Percentiles rank a stretch among this genome's conserved stretches.
phyloP scores from a whole-genome alignment of 2,329 filamentous ascomycete genomes.

The Ophiocordyceps camponoti-leonardi region DNA sequence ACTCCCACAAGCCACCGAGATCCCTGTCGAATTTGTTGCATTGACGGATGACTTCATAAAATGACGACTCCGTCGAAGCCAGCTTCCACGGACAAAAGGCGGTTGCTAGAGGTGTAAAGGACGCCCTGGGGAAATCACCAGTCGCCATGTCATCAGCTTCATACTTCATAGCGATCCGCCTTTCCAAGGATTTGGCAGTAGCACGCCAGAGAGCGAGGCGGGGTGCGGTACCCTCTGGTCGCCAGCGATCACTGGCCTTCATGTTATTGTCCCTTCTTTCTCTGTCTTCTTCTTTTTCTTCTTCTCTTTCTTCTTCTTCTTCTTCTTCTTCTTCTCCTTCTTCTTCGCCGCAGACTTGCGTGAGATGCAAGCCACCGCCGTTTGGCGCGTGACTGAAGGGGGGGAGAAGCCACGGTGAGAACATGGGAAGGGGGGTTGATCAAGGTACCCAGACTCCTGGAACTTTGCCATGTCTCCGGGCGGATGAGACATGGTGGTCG shows the following conservation, averaged over 20 bases:
- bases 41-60: slow-evolving; percentile 7
- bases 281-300: neutral
- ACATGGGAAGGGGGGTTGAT: neutral
- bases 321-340: neutral
- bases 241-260: too few species aligned
- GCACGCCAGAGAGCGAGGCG: neutral
- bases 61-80: slow-evolving; percentile 2
- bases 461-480: neutral
- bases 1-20: slow-evolving; percentile 7
- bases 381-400: neutral
- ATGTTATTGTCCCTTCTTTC: neutral
- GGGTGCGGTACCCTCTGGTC: neutral
- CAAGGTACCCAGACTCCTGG: slow-evolving; percentile 2
- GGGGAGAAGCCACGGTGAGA: neutral
- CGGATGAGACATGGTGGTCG: neutral
- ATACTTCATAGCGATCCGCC: neutral
- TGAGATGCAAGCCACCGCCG: slow-evolving; percentile 2
- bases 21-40: slow-evolving; percentile 11
- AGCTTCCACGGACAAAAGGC: slow-evolving; percentile 3
- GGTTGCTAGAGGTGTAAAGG: neutral
- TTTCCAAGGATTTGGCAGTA: neutral
- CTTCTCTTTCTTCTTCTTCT: neutral
- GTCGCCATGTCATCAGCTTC: neutral
- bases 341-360: neutral
- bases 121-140: neutral